Percentiles rank a stretch among this genome's conserved stretches.
Conservation (phyloP, 75 land plant species). For the Chamaecyparis obtusa region DNA sequence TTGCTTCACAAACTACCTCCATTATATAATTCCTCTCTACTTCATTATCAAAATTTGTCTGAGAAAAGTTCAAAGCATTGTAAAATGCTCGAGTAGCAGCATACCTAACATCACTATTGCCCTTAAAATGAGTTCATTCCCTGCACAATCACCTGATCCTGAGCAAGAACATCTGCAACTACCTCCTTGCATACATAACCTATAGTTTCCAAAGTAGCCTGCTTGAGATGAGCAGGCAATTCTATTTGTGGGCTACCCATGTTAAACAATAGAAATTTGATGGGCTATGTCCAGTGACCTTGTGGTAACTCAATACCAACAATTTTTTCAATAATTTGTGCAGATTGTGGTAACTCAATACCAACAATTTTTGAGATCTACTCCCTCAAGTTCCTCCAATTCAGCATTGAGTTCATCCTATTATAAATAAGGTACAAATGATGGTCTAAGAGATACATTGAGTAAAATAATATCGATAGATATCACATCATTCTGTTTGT, state of each 20-base stretch:
- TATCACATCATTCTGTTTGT: not conserved
- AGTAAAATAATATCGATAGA: not conserved
- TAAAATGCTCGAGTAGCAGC: conserved; percentile 35
- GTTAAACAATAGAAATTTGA: conserved; percentile 17
- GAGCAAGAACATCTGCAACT: conserved; percentile 75
- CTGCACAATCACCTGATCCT: conserved; percentile 91
- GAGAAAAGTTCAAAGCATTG: conserved; percentile 42
- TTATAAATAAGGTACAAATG: no score
- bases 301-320: conserved; percentile 44
- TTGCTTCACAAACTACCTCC: conserved; percentile 44
- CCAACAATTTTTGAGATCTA: no score
- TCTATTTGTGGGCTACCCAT: conserved; percentile 41
- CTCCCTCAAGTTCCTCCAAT: no score
- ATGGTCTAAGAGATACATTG: not conserved
- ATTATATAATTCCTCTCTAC: conserved; percentile 43
- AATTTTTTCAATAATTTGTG: conserved; percentile 40
- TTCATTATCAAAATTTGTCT: conserved; percentile 43
- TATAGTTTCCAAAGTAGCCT: conserved; percentile 84
- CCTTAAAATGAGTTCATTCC: conserved; percentile 51
- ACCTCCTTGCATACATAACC: conserved; percentile 91
- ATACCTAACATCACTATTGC: conserved; percentile 29
- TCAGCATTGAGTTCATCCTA: no score
- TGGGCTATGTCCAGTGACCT: conserved; percentile 53
- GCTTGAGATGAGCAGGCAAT: conserved; percentile 62
- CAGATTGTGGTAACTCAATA: no score